Evolutionary conservation across 805 yeast genomes (phyloP).

Genomic region (Candida insectorum): DNA sequence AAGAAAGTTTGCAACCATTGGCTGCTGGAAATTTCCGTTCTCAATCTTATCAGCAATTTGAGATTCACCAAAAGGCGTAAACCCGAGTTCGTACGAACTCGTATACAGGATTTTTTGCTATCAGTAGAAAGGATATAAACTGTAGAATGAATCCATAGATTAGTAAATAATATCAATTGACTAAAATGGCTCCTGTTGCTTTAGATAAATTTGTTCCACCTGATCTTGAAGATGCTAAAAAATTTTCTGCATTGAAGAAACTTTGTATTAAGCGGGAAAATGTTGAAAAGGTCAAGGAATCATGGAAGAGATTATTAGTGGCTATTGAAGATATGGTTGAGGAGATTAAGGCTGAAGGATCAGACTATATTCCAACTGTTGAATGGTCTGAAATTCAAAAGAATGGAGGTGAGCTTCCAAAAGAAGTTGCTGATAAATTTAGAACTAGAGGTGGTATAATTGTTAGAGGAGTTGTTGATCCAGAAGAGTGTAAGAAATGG

Average conservation of each 20-base stretch:
- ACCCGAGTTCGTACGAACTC: too few species aligned
- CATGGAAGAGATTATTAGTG: constrained; percentile 25
- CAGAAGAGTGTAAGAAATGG: constrained; percentile 18
- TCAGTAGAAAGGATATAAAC: too few species aligned
- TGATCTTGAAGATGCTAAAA: constrained; percentile 6
- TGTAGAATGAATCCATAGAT: too few species aligned
- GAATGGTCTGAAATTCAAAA: constrained; percentile 10
- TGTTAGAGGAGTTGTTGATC: constrained; percentile 27
- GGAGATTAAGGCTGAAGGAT: constrained; percentile 8
- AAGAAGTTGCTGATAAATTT: constrained; percentile 6
- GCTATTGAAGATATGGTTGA: constrained; percentile 18
- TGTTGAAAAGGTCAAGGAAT: constrained; percentile 19
- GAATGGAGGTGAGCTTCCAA: constrained; percentile 9
- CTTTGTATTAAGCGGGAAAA: constrained; percentile 21
- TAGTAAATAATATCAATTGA: too few species aligned
- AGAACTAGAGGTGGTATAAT: constrained; percentile 23
- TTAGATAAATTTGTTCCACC: constrained; percentile 6
- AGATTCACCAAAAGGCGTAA: too few species aligned
- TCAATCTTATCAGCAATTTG: not conserved
- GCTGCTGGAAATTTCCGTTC: not conserved
- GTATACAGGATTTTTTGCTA: too few species aligned
- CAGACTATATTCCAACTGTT: constrained; percentile 11
- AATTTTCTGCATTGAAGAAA: constrained; percentile 16
- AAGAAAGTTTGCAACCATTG: not conserved
- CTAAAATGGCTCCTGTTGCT: constrained; percentile 9